These are phyloP conservation scores for Puccinia triticina DNA, from an alignment of 1,284 basidiomycete genomes.

Conservation along the genomic window DNA sequence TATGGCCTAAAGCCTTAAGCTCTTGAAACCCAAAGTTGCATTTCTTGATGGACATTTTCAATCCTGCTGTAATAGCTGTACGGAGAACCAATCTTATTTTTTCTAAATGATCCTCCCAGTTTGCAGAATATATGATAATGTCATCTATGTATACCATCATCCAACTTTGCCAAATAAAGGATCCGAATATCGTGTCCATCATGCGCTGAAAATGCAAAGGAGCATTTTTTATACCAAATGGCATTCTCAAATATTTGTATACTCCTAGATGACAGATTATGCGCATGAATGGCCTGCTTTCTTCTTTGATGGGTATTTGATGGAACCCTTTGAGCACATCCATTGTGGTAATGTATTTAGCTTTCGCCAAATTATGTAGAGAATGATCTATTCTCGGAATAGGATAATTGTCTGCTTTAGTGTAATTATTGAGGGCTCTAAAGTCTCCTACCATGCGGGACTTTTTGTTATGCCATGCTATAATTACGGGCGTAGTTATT, in stretches of 20 bases:
- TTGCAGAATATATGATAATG: no score
- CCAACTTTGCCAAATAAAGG: no score
- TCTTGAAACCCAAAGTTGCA: slow-evolving; percentile 25
- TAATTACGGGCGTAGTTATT: slow-evolving; percentile 11
- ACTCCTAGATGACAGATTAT: not conserved
- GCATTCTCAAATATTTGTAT: not conserved
- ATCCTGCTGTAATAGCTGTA: no score
- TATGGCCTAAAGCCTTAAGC: not conserved
- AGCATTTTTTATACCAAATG: slow-evolving; percentile 18
- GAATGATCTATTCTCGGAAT: slow-evolving; percentile 24
- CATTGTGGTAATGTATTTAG: slow-evolving; percentile 23
- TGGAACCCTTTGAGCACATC: slow-evolving; percentile 21
- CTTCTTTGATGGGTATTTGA: not conserved
- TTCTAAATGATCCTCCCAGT: no score
- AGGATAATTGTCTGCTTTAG: not conserved
- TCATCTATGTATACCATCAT: no score
- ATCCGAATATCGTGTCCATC: no score
- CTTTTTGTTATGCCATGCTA: slow-evolving; percentile 3
- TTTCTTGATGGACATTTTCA: not conserved
- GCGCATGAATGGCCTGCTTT: not conserved
- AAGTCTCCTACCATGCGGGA: slow-evolving; percentile 19
- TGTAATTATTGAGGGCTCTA: slow-evolving; percentile 14
- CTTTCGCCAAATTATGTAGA: not conserved
- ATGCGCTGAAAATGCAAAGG: not conserved
- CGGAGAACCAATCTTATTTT: no score